Conservation (phyloP, 345 rosid species). For the Lumnitzera littorea region DNA sequence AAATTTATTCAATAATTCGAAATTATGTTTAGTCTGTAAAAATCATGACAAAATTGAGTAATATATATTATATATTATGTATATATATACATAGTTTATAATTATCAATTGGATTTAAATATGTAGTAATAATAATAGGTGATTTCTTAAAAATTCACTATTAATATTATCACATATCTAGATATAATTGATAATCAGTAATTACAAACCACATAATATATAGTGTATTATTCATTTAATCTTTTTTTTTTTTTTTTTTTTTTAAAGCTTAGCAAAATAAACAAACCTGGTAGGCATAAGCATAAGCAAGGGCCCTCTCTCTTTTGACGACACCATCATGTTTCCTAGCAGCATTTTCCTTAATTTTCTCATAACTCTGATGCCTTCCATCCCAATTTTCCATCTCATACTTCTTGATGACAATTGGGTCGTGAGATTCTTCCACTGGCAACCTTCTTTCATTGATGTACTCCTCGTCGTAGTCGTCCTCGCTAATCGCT, state of each 20-base stretch:
- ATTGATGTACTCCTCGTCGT: constrained; percentile 9
- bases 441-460: constrained; percentile 18
- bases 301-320: constrained; percentile 95
- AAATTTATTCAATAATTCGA: not conserved
- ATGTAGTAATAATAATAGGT: too few relatives aligned
- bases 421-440: constrained; percentile 9
- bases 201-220: too few relatives aligned
- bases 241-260: too few relatives aligned
- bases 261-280: too few relatives aligned
- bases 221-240: too few relatives aligned
- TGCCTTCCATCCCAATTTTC: constrained; percentile 32
- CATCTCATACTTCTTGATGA: constrained; percentile 18
- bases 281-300: constrained; percentile 73
- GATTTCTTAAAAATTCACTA: too few relatives aligned
- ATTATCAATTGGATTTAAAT: too few relatives aligned
- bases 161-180: too few relatives aligned
- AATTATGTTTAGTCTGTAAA: not conserved
- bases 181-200: too few relatives aligned
- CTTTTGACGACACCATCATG: constrained; percentile 57
- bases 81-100: too few relatives aligned
- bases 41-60: too few relatives aligned
- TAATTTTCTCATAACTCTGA: constrained; percentile 29
- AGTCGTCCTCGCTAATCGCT: constrained; percentile 15
- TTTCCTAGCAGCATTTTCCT: constrained; percentile 38
- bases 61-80: too few relatives aligned